phyloP scores from a whole-genome alignment of 306 rosid species.

The Castanopsis chinensis region DNA sequence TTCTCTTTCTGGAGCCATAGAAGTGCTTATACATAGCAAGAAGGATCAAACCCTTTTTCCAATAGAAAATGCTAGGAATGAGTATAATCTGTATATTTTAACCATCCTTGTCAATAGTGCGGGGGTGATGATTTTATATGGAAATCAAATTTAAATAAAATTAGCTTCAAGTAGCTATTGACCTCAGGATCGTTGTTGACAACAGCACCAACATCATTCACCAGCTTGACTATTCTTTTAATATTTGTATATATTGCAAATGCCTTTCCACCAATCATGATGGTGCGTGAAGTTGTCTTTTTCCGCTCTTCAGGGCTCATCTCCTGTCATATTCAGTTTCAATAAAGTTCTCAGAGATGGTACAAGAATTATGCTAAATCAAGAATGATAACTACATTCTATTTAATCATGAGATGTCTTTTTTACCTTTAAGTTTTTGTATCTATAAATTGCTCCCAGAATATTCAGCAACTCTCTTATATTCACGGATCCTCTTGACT shows the following conservation, averaged over 20 bases:
- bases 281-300: slow-evolving; percentile 79
- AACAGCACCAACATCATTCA: slow-evolving; percentile 80
- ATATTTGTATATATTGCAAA: slow-evolving; percentile 98
- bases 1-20: background rate
- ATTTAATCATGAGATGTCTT: background rate
- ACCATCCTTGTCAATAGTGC: background rate
- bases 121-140: background rate
- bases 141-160: slow-evolving; percentile 11
- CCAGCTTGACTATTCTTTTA: slow-evolving; percentile 83
- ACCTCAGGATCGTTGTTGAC: slow-evolving; percentile 93
- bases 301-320: slow-evolving; percentile 80
- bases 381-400: background rate
- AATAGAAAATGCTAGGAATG: background rate
- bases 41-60: background rate
- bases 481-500: slow-evolving; percentile 97
- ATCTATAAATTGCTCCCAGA: slow-evolving; percentile 85
- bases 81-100: background rate
- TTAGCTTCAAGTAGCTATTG: slow-evolving; percentile 84
- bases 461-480: slow-evolving; percentile 90
- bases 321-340: slow-evolving; percentile 54
- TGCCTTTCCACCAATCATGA: slow-evolving; percentile 97
- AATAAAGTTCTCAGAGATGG: slow-evolving; percentile 2
- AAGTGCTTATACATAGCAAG: too few relatives aligned
- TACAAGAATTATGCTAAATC: slow-evolving; percentile 2
- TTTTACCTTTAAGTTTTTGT: slow-evolving; percentile 87